phyloP scores from a whole-genome alignment of 345 rosid genomes.

The Toxicodendron radicans region DNA sequence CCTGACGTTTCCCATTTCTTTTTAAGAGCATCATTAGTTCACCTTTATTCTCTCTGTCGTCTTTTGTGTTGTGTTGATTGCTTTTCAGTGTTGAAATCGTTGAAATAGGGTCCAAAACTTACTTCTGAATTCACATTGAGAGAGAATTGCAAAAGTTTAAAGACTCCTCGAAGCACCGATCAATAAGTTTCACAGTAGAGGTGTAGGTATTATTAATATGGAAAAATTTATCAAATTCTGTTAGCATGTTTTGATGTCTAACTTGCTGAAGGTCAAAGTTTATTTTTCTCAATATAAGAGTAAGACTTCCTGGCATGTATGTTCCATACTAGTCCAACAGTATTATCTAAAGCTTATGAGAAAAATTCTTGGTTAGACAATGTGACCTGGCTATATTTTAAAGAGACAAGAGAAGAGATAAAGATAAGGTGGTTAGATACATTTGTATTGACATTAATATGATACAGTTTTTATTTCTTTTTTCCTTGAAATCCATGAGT shows the following conservation, averaged over 20 bases:
- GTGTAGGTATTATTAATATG: not conserved
- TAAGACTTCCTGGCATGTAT: not conserved
- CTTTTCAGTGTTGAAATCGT: not conserved
- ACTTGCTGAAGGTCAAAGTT: not conserved
- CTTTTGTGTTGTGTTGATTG: not conserved
- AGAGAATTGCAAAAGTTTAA: not conserved
- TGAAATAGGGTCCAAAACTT: not conserved
- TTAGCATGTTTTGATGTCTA: conserved; percentile 5
- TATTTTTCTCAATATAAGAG: not conserved
- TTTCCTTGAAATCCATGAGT: not conserved
- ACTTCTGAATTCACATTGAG: not conserved
- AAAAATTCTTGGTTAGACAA: not conserved
- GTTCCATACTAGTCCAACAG: not conserved
- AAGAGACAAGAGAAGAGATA: not conserved
- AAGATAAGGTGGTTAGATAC: not conserved
- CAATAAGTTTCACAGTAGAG: not conserved
- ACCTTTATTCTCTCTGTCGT: not conserved
- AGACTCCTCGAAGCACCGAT: not conserved
- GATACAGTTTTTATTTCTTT: not conserved
- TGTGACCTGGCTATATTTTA: too few species aligned
- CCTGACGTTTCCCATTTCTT: not conserved
- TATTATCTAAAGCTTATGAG: not conserved
- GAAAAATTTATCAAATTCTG: not conserved
- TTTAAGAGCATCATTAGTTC: not conserved
- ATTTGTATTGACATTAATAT: not conserved